Evolutionary conservation across 495 filamentous ascomycete genomes (phyloP), one percentile per base, ranked within the genome.

Genomic region (Rostrohypoxylon terebratum): DNA sequence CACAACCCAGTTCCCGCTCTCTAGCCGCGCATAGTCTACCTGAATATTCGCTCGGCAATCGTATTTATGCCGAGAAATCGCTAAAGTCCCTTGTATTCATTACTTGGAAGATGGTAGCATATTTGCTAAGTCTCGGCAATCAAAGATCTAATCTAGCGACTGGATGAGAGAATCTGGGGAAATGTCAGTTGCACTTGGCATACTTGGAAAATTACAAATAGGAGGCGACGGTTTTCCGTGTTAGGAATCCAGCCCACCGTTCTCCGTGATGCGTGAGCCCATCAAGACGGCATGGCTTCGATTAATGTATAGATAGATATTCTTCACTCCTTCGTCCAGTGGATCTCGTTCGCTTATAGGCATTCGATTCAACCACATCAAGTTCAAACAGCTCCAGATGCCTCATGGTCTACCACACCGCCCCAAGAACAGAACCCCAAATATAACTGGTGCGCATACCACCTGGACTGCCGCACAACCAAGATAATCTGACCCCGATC

Each of bases 161-260:
- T 73, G 66, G 71, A 40, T 11, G 11, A 53, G 13, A 36, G 42
- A 66, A 69, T 69, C 54, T 68, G 71, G 71, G 71, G 68, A 70
- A 73, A 48, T 73, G 71, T 66, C 71, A 61, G 55, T 42, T 54
- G 42, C 25, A 44, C 71, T 73, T 73, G 71, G 71, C 71, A 58
- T 59, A 68, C 45, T 59, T 63, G 47, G 36, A 25, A 67, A 44
- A 73, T 47, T 25, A 54, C 48, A 64, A 60, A 69, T 61, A 34
- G 34, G 64, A 54, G 54, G 62, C 28, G 34, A 31, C 57, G 59
- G 11, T 38, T 33, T 31, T 45, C 70, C 65, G 21, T 16, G 21
- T 60, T 31, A 44, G 70, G 59, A 72, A 69, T 55, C 36, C 3
- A 53, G 21, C 45, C 36, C 47, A 44, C 57, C 65, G 7, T 38